Conservation (phyloP, 441 rosid genomes). For the Monsonia emarginata region DNA sequence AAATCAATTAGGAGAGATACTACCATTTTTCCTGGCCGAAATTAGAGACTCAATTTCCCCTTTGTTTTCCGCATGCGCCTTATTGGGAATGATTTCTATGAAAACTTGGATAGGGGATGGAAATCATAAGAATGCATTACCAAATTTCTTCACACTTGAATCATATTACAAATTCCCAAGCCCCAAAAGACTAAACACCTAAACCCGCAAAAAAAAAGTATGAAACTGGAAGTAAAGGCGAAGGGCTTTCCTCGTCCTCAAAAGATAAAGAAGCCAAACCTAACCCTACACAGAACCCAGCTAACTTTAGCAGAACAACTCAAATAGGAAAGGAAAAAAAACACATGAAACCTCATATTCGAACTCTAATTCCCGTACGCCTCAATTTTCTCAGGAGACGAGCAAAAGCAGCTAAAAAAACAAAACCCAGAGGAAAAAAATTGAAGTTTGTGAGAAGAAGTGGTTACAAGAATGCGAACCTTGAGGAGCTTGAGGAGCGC, state of each 20-base stretch:
- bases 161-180: not conserved
- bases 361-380: not conserved
- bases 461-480: constrained; percentile 33
- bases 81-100: not conserved
- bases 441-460: not conserved
- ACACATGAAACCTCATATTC: not conserved
- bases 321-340: not conserved
- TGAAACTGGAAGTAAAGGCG: not conserved
- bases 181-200: not conserved
- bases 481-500: constrained; percentile 72
- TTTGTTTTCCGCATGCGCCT: not conserved
- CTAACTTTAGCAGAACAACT: not conserved
- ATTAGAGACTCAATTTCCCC: not conserved
- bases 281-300: constrained; percentile 7
- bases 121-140: not conserved
- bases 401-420: constrained; percentile 5
- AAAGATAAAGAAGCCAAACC: not conserved
- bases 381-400: not conserved
- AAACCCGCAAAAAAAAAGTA: not conserved
- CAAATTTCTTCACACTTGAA: constrained; percentile 6
- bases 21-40: not conserved
- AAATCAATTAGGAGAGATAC: too few relatives aligned
- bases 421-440: constrained; percentile 9
- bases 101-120: not conserved
- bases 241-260: not conserved